Percentiles rank a stretch among this genome's conserved stretches.
phyloP scores from a whole-genome alignment of 108 stramenopile genomes.

The Heterococcus sp. region DNA sequence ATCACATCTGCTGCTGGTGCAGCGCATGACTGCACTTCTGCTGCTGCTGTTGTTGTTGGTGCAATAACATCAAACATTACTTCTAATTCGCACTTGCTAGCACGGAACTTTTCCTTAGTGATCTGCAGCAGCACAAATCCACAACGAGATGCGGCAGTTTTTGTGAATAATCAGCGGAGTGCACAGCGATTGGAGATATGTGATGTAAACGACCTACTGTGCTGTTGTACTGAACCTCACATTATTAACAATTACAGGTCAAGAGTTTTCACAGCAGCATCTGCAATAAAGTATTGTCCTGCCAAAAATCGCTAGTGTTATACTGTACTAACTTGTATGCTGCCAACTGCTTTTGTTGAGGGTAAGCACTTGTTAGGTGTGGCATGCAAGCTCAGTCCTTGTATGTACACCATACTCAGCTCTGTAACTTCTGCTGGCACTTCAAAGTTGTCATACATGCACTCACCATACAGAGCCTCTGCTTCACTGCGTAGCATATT shows the following conservation, averaged over 20 bases:
- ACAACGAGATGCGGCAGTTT: too few species aligned
- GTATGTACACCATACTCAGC: constrained; percentile 38
- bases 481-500: constrained; percentile 30
- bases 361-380: constrained; percentile 20
- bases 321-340: background rate
- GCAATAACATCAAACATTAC: constrained; percentile 39
- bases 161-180: too few species aligned
- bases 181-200: too few species aligned
- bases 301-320: too few species aligned
- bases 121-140: too few species aligned
- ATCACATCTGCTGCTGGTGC: constrained; percentile 27
- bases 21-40: too few species aligned
- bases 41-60: too few species aligned
- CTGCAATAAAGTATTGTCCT: too few species aligned
- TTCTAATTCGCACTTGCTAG: constrained; percentile 42
- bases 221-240: too few species aligned
- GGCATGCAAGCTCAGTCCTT: constrained; percentile 25
- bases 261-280: too few species aligned
- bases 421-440: constrained; percentile 16
- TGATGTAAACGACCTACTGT: too few species aligned
- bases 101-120: constrained; percentile 43
- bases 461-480: constrained; percentile 17
- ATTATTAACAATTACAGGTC: too few species aligned
- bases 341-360: constrained; percentile 23
- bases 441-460: constrained; percentile 41